Conservation (phyloP, 2,329 filamentous ascomycete genomes). For the Fusarium subglutinans region DNA sequence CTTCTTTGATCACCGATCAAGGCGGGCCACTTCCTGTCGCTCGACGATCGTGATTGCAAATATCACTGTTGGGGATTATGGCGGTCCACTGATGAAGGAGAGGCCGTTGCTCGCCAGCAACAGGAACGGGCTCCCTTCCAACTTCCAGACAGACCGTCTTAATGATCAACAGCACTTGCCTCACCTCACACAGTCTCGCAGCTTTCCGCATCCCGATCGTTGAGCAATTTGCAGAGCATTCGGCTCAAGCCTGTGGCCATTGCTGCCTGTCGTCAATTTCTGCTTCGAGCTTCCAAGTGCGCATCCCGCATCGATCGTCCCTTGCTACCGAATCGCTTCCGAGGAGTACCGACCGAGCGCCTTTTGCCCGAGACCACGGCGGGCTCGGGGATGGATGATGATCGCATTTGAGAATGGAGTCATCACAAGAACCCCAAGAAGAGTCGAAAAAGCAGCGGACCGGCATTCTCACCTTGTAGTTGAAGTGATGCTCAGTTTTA, state of each 20-base stretch:
- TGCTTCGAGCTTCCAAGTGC: background rate
- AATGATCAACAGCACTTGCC: background rate
- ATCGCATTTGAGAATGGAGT: background rate
- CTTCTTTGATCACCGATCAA: background rate
- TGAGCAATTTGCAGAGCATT: too few relatives aligned
- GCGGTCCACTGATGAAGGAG: background rate
- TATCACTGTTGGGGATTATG: background rate
- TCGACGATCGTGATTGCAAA: background rate
- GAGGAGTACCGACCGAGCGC: background rate
- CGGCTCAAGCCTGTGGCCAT: background rate
- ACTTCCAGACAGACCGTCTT: background rate
- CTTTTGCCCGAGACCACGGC: rapidly evolving
- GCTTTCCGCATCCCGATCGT: rapidly evolving
- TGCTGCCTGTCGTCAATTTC: background rate
- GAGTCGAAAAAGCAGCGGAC: background rate
- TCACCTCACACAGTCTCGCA: background rate
- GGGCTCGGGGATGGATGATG: background rate
- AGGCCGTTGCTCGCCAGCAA: background rate
- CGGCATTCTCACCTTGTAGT: rapidly evolving
- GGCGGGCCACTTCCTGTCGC: background rate
- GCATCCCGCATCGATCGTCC: background rate
- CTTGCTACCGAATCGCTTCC: background rate
- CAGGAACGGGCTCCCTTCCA: background rate
- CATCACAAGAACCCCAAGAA: background rate
- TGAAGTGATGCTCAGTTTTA: rapidly evolving